These are phyloP conservation scores for Aspergillus cavernicola DNA, from an alignment of 495 filamentous ascomycete genomes.

Conservation along the genomic window DNA sequence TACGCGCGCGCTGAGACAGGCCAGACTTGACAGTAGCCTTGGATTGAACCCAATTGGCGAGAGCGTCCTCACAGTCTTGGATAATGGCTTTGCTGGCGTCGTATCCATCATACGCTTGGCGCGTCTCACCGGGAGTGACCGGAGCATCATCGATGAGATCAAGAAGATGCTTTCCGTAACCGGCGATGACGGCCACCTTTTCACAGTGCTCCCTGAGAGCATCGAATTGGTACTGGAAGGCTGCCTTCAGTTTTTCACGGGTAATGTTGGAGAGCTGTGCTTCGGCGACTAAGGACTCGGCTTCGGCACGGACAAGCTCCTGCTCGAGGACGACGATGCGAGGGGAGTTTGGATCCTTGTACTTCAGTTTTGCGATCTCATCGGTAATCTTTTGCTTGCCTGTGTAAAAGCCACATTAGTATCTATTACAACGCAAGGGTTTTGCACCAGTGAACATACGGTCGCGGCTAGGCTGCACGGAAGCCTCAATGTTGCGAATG, in stretches of 20 bases:
- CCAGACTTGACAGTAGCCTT: slow-evolving; percentile 84
- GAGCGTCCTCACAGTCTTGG: slow-evolving; percentile 95
- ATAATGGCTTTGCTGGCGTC: slow-evolving; percentile 98
- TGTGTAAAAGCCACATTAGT: slow-evolving; percentile 16
- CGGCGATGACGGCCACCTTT: slow-evolving; percentile 96
- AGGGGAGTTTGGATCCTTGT: slow-evolving; percentile 97
- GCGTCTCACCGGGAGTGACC: slow-evolving; percentile 95
- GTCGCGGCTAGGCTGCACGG: slow-evolving; percentile 95
- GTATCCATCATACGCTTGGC: slow-evolving; percentile 94
- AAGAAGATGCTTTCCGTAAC: slow-evolving; percentile 93
- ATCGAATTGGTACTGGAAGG: slow-evolving; percentile 98
- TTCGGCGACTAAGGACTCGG: slow-evolving; percentile 95
- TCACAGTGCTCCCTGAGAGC: slow-evolving; percentile 96
- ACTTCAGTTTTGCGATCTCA: slow-evolving; percentile 97
- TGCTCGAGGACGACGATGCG: slow-evolving; percentile 97
- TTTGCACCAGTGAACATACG: slow-evolving; percentile 56
- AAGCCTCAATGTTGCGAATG: slow-evolving; percentile 97
- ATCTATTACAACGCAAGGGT: neutral
- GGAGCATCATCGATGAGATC: slow-evolving; percentile 95
- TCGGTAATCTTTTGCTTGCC: slow-evolving; percentile 99
- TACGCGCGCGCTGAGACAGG: slow-evolving; percentile 79
- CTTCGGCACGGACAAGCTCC: slow-evolving; percentile 96
- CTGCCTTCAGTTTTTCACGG: slow-evolving; percentile 97
- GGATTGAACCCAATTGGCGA: slow-evolving; percentile 92
- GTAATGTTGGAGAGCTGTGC: slow-evolving; percentile 99